Conservation (phyloP, 257 asterid genomes). For the Sherardia arvensis region DNA sequence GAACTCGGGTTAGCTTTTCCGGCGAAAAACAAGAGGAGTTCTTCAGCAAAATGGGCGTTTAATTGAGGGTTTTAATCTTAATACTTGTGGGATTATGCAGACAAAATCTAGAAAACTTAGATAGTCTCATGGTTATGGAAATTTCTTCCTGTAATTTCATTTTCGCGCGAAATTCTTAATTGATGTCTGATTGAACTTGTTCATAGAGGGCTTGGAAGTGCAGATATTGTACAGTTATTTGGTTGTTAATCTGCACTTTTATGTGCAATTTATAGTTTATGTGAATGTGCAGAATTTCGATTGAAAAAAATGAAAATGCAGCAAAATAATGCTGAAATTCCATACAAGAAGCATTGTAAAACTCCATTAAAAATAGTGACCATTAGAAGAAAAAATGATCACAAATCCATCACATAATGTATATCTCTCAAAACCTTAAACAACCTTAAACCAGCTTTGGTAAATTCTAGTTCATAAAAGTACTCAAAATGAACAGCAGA, state of each 20-base stretch:
- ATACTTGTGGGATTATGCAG: background rate
- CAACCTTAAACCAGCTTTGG: background rate
- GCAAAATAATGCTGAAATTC: background rate
- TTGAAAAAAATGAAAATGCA: too few relatives aligned
- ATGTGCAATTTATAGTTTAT: too few relatives aligned
- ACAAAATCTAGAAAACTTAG: background rate
- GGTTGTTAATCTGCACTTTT: background rate
- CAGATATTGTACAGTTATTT: background rate
- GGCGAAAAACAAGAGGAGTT: conserved; percentile 20
- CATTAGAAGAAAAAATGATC: background rate
- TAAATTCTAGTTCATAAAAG: background rate
- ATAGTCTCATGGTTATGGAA: background rate
- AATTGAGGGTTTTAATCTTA: background rate
- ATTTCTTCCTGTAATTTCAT: background rate
- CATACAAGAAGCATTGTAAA: background rate
- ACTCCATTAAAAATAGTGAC: background rate
- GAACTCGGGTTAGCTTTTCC: conserved; percentile 59
- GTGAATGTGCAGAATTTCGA: background rate
- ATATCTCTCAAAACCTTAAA: background rate
- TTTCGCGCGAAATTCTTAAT: background rate
- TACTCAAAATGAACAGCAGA: background rate
- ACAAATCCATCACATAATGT: background rate
- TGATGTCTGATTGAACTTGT: background rate
- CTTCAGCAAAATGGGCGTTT: conserved; percentile 41
- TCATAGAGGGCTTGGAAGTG: background rate